Evolutionary conservation across 257 asterid species (phyloP), one percentile per base, ranked within the genome.

Genomic region (Solanum corneliomulleri): DNA sequence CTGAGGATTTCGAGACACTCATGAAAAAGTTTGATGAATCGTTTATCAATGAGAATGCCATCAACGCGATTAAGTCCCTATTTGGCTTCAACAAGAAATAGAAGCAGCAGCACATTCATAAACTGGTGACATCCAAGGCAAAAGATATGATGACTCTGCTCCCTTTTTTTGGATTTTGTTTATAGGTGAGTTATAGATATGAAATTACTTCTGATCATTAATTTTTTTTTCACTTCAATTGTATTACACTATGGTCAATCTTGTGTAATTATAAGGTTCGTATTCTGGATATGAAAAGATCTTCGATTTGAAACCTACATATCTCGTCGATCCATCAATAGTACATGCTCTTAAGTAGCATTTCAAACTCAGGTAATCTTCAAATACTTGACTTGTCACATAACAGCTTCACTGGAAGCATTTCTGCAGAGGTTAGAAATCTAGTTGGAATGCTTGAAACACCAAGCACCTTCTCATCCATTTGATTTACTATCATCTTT

Each of bases 21-120:
- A 29, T 96, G 93, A 94, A 93, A 92, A 94, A 81, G 88, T 97
- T 87, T 47, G 99, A 97, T 33, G 99, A 96, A 90, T 93, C 98
- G 2, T 95, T 96, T 86, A 96, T 96, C 93, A 96, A 96, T 37
- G 99, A 95, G 90, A 95, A 89, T 44, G 99, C 99, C 77, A 90
- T 96, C 94, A 93, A 96, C 58, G 98, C 99, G 6, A 90, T 97
- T 89, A 97, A 97, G 88, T 95, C 98, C 64, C 82, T 97, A 23
- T 95, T 97, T 81, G 98, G 98, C 25, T 95, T 96, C 90, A 90
- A 92, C 87, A 95, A 96, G 93, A 90, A 95, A 88, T 95, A 86
- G 84, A 47, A 47, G 83, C 56, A 86, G 49, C 25, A 37, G 42
- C 41, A 27, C 39, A 47, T 45, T 13, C 21, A 21, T 29, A 47